phyloP scores from a whole-genome alignment of 139 green algal genomes.

The Chlamydomonas sphaeroides region DNA sequence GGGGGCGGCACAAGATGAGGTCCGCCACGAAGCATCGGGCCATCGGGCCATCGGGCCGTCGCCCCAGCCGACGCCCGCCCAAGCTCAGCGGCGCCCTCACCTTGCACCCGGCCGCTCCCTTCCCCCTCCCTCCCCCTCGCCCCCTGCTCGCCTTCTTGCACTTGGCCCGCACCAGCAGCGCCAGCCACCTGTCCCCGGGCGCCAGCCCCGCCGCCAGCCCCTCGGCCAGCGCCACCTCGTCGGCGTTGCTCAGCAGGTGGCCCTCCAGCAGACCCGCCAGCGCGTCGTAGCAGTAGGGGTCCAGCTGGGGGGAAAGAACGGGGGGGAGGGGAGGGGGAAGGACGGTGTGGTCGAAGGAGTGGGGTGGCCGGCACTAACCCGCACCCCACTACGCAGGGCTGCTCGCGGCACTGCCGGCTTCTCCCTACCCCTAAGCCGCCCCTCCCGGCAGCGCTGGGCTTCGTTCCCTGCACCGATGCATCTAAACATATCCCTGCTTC shows the following conservation, averaged over 20 bases:
- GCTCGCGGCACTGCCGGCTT: too few relatives aligned
- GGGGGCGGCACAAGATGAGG: too few relatives aligned
- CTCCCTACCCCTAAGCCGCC: not conserved
- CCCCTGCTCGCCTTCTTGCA: constrained; percentile 75
- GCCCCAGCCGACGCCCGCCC: not conserved
- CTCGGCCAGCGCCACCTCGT: constrained; percentile 81
- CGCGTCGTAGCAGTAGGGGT: constrained; percentile 95
- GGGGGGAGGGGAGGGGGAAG: not conserved
- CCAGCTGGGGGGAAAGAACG: constrained; percentile 48
- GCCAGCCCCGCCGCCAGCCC: constrained; percentile 44
- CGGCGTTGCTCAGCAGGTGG: constrained; percentile 86
- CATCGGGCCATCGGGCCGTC: constrained; percentile 51
- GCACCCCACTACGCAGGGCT: too few relatives aligned
- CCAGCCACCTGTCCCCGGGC: constrained; percentile 76
- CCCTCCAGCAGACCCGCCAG: constrained; percentile 86
- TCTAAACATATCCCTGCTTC: too few relatives aligned
- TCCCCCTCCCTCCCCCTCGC: too few relatives aligned
- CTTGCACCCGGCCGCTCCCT: not conserved
- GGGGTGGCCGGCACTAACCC: too few relatives aligned
- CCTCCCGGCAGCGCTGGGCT: too few relatives aligned
- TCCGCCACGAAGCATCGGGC: too few relatives aligned
- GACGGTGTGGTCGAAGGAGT: not conserved
- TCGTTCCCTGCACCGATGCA: too few relatives aligned
- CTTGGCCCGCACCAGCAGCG: constrained; percentile 76
- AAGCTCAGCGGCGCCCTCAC: not conserved